Base-by-base conservation (phyloP, 2,329 filamentous ascomycete species). In the Aspergillus quadricinctus region DNA sequence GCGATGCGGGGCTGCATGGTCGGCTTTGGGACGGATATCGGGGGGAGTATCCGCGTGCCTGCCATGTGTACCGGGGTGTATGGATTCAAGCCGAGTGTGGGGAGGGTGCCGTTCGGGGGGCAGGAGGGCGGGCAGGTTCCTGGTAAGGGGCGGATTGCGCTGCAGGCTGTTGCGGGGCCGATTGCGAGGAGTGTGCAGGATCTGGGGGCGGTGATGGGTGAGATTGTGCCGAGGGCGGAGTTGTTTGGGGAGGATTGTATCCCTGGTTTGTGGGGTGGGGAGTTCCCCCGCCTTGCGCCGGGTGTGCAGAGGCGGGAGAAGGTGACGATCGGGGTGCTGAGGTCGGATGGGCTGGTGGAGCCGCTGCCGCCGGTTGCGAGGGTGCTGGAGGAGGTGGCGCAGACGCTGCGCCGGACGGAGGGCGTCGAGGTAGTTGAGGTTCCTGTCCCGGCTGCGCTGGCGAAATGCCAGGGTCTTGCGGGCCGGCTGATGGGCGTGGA, bases 1-100 rank as follows among this genome's bases (percentile, higher is more conserved):
- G 81, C 80, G 4, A 79, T 88, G 75, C 76, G 78, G 28, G 85
- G 85, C 0, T 81, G 76, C 31, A 75, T 83, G 52, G 64, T 88
- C 1, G 86, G 86, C 1, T 77, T 87, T 11, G 84, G 83, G 0
- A 88, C 85, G 0, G 86, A 88, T 69, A 79, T 88, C 49, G 77
- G 75, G 7, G 77, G 77, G 23, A 77, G 73, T 48, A 76, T 78
- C 49, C 71, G 77, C 2, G 66, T 79, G 6, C 77, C 77, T 0
- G 78, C 80, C 1, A 79, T 81, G 74, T 81, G 79, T 52, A 77
- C 78, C 54, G 80, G 79, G 0, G 60, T 81, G 3, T 82, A 80
- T 60, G 78, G 79, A 1, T 75, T 82, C 65, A 81, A 81, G 54
- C 80, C 80, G 1, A 77, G 73, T 43, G 65, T 67, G 1, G 72